Evolutionary conservation across 2,329 filamentous ascomycete genomes (phyloP), one percentile per base, ranked within the genome.

Genomic region (Aotearoamyces nothofagi): DNA sequence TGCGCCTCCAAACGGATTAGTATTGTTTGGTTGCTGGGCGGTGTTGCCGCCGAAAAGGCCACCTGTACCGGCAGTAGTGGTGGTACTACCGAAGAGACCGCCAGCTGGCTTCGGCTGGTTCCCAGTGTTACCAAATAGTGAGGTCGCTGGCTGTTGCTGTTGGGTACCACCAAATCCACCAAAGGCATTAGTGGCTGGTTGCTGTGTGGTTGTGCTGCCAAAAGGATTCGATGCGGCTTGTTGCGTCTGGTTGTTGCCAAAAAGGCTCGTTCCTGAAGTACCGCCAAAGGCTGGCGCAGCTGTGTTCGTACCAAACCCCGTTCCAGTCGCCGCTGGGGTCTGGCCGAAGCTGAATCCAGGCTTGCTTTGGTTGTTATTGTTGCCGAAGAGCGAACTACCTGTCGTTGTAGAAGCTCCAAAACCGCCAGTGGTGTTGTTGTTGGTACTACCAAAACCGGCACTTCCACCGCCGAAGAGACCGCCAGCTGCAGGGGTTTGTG

Each of bases 81-180:
- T 5, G 22, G 29, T 10, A 15, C 28, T 39, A 31, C 29, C 47
- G 41, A 66, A 66, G 6, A 65, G 39, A 23, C 57, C 49, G 32
- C 52, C 45, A 53, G 26, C 52, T 49, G 55, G 51, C 25, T 52
- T 54, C 30, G 49, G 50, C 35, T 50, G 42, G 11, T 41, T 40
- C 30, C 37, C 45, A 11, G 52, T 43, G 29, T 38, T 43, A 10
- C 57, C 56, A 26, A 57, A 58, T 10, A 57, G 35, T n/a, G 49
- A 45, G 12, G 40, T 39, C 14, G 42, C 43, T 3, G 42, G 29
- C 36, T 58, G 55, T 31, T 58, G 49, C 34, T 60, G 56, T 34
- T 58, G 54, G 33, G 53, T 52, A 13, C 45, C 41, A 17, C 54
- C 55, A 32, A 62, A 58, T 12, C 46, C 47, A n/a, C 58, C 57